phyloP scores from a whole-genome alignment of 2,329 filamentous ascomycete genomes.

The Raffaelea arxii region DNA sequence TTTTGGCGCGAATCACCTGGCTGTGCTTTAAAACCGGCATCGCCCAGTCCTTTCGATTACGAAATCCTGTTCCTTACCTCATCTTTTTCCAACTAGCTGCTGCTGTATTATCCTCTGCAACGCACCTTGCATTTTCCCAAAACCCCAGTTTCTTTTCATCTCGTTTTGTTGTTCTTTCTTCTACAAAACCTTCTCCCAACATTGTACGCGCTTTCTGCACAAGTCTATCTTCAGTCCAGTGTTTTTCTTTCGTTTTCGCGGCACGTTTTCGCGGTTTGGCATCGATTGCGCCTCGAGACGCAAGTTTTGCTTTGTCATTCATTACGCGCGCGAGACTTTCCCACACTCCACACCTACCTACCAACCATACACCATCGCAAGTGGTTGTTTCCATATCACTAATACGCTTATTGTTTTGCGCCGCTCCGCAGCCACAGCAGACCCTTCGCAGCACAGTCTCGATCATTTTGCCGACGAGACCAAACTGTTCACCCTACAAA shows the following conservation, averaged over 20 bases:
- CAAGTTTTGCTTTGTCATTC: too few relatives aligned
- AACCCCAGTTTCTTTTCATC: background rate
- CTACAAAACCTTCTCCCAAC: background rate
- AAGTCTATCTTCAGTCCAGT: background rate
- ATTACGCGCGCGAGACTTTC: too few relatives aligned
- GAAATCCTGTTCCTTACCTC: slow-evolving; percentile 15
- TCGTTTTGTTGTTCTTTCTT: slow-evolving; percentile 1
- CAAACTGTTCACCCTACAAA: slow-evolving; percentile 8
- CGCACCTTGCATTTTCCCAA: slow-evolving; percentile 8
- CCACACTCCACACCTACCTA: too few relatives aligned
- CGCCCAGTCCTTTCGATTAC: slow-evolving; percentile 11
- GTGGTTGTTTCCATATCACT: too few relatives aligned
- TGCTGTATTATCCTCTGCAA: slow-evolving; percentile 1
- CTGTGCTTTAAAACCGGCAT: slow-evolving; percentile 11
- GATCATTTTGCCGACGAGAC: slow-evolving; percentile 7
- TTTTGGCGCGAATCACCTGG: slow-evolving; percentile 3
- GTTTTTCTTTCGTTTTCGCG: background rate
- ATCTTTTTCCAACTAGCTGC: slow-evolving; percentile 8
- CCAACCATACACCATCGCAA: too few relatives aligned
- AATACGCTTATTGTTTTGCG: background rate
- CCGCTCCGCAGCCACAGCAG: background rate
- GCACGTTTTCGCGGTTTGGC: background rate
- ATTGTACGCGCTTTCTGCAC: background rate
- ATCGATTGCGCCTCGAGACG: background rate
- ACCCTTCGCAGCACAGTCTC: background rate